Percentiles rank a stretch among this genome's conserved stretches.
Conservation (phyloP, 2,329 filamentous ascomycete genomes). For the Apiospora arundinis region DNA sequence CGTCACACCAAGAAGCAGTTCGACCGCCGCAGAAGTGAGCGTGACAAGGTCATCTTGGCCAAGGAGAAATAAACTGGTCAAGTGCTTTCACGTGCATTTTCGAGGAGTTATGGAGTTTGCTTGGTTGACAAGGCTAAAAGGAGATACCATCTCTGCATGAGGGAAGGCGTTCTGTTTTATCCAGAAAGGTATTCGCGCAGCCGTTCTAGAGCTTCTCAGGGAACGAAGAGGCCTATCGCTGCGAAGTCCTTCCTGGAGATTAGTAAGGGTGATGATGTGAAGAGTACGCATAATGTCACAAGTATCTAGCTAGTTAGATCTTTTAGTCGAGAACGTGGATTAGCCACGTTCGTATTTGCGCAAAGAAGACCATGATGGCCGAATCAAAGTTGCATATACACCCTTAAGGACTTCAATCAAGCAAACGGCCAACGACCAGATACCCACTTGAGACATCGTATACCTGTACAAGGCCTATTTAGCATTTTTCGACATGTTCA, state of each 20-base stretch:
- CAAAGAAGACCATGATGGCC: slow-evolving; percentile 5
- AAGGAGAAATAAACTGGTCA: slow-evolving; percentile 54
- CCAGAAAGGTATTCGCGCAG: neutral
- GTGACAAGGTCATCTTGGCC: slow-evolving; percentile 91
- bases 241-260: neutral
- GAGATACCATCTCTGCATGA: slow-evolving; percentile 21
- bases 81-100: slow-evolving; percentile 13
- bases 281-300: neutral
- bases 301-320: neutral
- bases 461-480: neutral
- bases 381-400: neutral
- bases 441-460: neutral
- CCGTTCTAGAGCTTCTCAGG: neutral
- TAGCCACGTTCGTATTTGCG: neutral
- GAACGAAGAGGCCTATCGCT: neutral
- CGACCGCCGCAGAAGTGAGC: slow-evolving; percentile 74
- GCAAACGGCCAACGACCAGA: neutral
- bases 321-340: neutral
- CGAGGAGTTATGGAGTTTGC: slow-evolving; percentile 15
- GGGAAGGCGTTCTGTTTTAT: slow-evolving; percentile 16
- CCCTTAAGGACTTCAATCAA: neutral
- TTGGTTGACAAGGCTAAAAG: neutral
- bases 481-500: neutral
- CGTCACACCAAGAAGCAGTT: slow-evolving; percentile 88
- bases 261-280: neutral